A percentile compares a stretch with the other conserved stretches of the same genome.
These are phyloP conservation scores for Auricularia heimuer DNA, from an alignment of 768 basidiomycete species.

Conservation along the genomic window DNA sequence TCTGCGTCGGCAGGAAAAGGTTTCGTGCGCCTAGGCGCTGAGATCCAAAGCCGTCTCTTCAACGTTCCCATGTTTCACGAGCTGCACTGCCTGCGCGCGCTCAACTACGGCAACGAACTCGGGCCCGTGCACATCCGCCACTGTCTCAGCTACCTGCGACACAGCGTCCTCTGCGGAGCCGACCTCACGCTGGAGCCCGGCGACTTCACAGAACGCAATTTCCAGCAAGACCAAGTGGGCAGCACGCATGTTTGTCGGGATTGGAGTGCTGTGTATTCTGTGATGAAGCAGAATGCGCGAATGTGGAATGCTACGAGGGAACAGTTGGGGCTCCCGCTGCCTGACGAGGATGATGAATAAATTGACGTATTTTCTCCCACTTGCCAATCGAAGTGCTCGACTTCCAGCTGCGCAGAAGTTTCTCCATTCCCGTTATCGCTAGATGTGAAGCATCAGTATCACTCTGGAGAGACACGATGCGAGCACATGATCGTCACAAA, in stretches of 20 bases:
- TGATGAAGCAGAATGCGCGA: slow-evolving; percentile 2
- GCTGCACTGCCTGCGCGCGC: slow-evolving; percentile 25
- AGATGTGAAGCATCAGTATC: too few relatives aligned
- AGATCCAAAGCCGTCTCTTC: slow-evolving; percentile 19
- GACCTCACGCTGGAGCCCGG: slow-evolving; percentile 38
- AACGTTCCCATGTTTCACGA: slow-evolving; percentile 29
- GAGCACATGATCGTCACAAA: too few relatives aligned
- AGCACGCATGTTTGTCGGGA: slow-evolving; percentile 24
- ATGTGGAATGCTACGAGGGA: slow-evolving; percentile 4
- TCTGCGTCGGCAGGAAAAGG: slow-evolving; percentile 20
- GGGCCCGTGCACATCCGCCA: slow-evolving; percentile 23
- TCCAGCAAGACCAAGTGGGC: slow-evolving; percentile 22
- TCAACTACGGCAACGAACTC: not conserved
- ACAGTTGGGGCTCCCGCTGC: too few relatives aligned
- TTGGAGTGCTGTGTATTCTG: slow-evolving; percentile 20
- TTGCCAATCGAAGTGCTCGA: too few relatives aligned
- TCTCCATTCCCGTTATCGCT: too few relatives aligned
- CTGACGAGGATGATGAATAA: too few relatives aligned
- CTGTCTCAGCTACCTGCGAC: slow-evolving; percentile 41
- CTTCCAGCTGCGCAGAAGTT: too few relatives aligned
- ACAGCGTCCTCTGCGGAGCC: slow-evolving; percentile 35
- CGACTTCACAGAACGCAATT: slow-evolving; percentile 17
- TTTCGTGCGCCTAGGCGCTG: slow-evolving; percentile 22
- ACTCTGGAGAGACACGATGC: too few relatives aligned
- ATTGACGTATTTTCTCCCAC: too few relatives aligned